Conservation (phyloP, 805 yeast genomes). For the Yamadazyma sp. region DNA sequence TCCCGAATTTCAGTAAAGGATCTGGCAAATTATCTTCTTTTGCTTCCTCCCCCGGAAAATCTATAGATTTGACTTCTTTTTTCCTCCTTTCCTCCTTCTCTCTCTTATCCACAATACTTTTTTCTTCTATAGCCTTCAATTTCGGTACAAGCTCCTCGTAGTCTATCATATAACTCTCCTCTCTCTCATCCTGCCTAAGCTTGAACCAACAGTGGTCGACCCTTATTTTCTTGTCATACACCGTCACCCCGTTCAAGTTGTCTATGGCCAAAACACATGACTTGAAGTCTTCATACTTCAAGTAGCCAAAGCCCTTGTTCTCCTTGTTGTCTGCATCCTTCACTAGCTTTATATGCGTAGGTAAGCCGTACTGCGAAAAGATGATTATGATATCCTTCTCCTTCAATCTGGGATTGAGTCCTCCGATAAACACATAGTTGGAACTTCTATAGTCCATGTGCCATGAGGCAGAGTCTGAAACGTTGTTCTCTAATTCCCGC, state of each 20-base stretch:
- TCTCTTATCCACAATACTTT: neutral
- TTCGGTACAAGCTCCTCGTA: constrained; percentile 20
- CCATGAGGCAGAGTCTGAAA: constrained; percentile 75
- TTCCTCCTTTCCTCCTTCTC: constrained; percentile 2
- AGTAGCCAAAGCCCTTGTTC: constrained; percentile 72
- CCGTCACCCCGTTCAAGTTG: constrained; percentile 70
- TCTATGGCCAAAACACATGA: constrained; percentile 86
- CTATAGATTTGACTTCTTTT: neutral
- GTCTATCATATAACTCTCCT: constrained; percentile 41
- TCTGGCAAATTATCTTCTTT: no score
- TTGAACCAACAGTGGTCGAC: constrained; percentile 75
- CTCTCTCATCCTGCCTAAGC: constrained; percentile 51
- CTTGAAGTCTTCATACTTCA: constrained; percentile 79
- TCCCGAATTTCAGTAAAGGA: no score
- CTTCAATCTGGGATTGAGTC: constrained; percentile 58
- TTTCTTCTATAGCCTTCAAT: constrained; percentile 10
- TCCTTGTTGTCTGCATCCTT: constrained; percentile 46
- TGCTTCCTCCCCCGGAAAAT: no score
- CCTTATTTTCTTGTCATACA: constrained; percentile 48
- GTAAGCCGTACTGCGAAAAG: constrained; percentile 88
- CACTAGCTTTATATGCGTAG: constrained; percentile 68
- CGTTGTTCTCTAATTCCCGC: constrained; percentile 62
- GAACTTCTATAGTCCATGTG: constrained; percentile 80
- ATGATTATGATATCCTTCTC: constrained; percentile 76
- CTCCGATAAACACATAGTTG: constrained; percentile 76